Evolutionary conservation across 441 rosid species (phyloP), one percentile per base, ranked within the genome.

Genomic region (Mallotus repandus): DNA sequence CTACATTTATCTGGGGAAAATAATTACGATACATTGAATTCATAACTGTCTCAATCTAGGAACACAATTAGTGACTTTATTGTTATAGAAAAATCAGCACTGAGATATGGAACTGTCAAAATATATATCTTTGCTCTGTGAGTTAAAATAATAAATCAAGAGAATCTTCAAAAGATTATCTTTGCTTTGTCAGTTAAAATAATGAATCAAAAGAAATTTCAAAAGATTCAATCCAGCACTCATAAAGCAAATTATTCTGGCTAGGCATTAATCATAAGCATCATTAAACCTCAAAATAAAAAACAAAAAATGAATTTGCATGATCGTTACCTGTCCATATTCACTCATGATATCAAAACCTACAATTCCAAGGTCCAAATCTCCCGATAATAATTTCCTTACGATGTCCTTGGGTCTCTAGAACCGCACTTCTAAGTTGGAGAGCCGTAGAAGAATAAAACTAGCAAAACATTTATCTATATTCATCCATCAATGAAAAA

Each of bases 401-500:
- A 96, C 93, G 74, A 96, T 88, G 74, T 93, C 99, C 80, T 91
- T 96, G 63, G 98, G 99, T 71, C 96, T 88, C 84, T 96, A 98
- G 85, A 89, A 91, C 99, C 99, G 93, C 29, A 96, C 99, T 78
- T 91, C 94, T 83, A 93, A 59, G 75, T 87, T 88, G 69, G 98
- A 77, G 35, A 96, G 82, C 99, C 93, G 77, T 50, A 79, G 7
- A 29, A 41, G 45, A 29, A 68, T 35, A 64, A 60, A 35, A 45
- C 22, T 15, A 11, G 35, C 16, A 11, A 38, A 72, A 46, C 15
- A 45, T 49, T 43, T 38, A 54, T 63, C 56, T 14, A 41, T 59
- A 52, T 32, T 32, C 16, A 21, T 16, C 9, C n/a, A 48, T 32
- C 19, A 68, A 67, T 22, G 14, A 41, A 61, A 19, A 71, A 53